A percentile compares a stretch with the other conserved stretches of the same genome.
Conservation (phyloP, 495 filamentous ascomycete species). For the Penicillium alfredii region DNA sequence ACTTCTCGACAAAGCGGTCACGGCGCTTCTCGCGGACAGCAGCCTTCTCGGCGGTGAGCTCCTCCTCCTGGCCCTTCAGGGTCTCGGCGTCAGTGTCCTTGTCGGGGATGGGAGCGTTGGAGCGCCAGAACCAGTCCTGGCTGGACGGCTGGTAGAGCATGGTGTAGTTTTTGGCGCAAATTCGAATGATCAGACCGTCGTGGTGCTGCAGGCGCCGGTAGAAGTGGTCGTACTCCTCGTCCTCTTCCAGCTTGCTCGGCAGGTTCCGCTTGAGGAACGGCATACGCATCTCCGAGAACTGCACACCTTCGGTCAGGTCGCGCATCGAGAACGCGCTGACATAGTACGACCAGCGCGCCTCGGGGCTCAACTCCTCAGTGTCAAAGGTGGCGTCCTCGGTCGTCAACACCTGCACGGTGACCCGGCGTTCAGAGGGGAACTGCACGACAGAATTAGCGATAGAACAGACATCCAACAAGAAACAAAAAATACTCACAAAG, state of each 20-base stretch:
- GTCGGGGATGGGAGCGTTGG: conserved; percentile 16
- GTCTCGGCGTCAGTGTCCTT: conserved; percentile 20
- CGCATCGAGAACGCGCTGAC: conserved; percentile 82
- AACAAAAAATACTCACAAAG: conserved; percentile 57
- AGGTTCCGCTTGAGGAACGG: conserved; percentile 71
- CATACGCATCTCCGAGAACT: conserved; percentile 55
- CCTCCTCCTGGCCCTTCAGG: conserved; percentile 33
- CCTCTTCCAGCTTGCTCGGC: conserved; percentile 47
- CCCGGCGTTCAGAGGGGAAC: conserved; percentile 53
- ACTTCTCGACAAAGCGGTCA: conserved; percentile 62
- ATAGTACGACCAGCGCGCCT: conserved; percentile 82
- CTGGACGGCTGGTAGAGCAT: conserved; percentile 71
- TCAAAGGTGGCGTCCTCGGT: conserved; percentile 78
- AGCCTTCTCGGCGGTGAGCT: conserved; percentile 36
- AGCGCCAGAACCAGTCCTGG: conserved; percentile 52
- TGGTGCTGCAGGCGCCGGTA: conserved; percentile 54
- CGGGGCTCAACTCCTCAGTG: conserved; percentile 48
- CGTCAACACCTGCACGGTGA: conserved; percentile 64
- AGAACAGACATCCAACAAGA: conserved; percentile 6
- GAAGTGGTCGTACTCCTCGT: conserved; percentile 43
- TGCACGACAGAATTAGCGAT: conserved; percentile 26
- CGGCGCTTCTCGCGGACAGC: conserved; percentile 51
- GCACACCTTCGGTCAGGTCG: conserved; percentile 83
- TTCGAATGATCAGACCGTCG: conserved; percentile 71
- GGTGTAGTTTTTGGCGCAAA: conserved; percentile 76